These are phyloP conservation scores for Hyphodiscus sp. DNA, from an alignment of 2,329 filamentous ascomycete species.

Conservation along the genomic window DNA sequence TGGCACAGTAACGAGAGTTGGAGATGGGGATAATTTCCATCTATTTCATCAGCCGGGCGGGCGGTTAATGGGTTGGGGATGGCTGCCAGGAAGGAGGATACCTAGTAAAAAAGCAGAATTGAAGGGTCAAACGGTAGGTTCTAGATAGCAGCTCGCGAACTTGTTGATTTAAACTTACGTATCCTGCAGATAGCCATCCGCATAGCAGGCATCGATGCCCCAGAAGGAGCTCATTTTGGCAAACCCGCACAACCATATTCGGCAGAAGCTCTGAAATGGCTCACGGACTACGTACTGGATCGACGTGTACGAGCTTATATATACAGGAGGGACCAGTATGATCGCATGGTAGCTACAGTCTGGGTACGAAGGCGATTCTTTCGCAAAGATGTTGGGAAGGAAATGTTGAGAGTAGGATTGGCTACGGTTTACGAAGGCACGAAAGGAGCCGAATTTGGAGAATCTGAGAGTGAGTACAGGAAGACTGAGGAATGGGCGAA, in stretches of 20 bases:
- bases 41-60: conserved; percentile 95
- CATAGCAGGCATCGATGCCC: conserved; percentile 87
- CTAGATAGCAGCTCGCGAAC: not conserved
- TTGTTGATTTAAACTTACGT: conserved; percentile 4
- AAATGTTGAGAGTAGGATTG: conserved; percentile 80
- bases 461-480: conserved; percentile 56
- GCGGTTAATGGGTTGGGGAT: conserved; percentile 82
- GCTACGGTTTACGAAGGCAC: conserved; percentile 95
- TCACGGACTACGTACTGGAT: conserved; percentile 65
- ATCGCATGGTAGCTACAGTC: conserved; percentile 81
- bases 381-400: conserved; percentile 74
- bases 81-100: conserved; percentile 66
- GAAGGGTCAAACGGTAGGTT: conserved; percentile 68
- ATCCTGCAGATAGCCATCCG: conserved; percentile 69
- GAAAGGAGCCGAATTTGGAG: conserved; percentile 80
- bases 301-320: conserved; percentile 75
- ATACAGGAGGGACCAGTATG: conserved; percentile 84
- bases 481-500: conserved; percentile 62
- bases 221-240: conserved; percentile 89
- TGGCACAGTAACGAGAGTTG: conserved; percentile 85
- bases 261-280: conserved; percentile 73
- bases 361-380: conserved; percentile 61
- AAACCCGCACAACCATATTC: conserved; percentile 78
- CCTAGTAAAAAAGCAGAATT: conserved; percentile 63
- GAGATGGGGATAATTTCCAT: conserved; percentile 94